Base-by-base conservation (phyloP, 805 yeast genomes). In the Candida endomychidarum region DNA sequence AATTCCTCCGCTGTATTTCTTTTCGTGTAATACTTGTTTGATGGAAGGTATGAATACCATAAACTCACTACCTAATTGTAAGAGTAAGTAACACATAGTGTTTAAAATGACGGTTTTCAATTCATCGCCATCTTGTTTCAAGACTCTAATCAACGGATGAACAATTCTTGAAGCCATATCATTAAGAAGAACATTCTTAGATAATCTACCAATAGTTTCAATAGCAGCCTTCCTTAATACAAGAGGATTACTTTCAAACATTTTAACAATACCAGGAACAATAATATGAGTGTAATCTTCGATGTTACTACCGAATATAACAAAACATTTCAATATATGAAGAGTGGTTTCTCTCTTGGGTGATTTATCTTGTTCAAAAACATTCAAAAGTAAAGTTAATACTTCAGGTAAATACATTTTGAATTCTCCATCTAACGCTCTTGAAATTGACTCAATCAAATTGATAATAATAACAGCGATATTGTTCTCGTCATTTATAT, bases 121-220 rank as follows among this genome's bases (percentile, higher is more conserved):
- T 19, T 85, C 96, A 7, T 78, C 84, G 43, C 70, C 49, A 8
- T 61, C 68, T 44, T 61, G 65, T 12, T 57, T 50, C 36, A 93
- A 62, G 0, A 88, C 82, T 41, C 97, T 66, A 6, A 90, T 63
- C 9, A 93, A 60, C 0, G 97, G 91, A 51, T 91, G 97, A 19
- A 93, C 78, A 37, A 93, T 85, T 47, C 96, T 71, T 1, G 96
- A 85, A 0, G 96, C 83, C 87, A 89, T 83, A 49, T 91, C 98
- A 41, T 80, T 80, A 40, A 93, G 65, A 45, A 80, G 75, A 3
- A 91, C 82, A 26, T 71, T 75, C 49, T 79, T 81, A 1, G 96
- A 80, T 19, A 93, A 61, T 52, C 85, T 83, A 0, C 96, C 96
- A 30, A 93, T 70, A 0, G 96, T 80, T 34, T 82, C 83, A 41